Percentiles rank a stretch among this genome's conserved stretches.
These are phyloP conservation scores for Alternaria hordeiaustralica DNA, from an alignment of 2,329 filamentous ascomycete species.

Conservation along the genomic window DNA sequence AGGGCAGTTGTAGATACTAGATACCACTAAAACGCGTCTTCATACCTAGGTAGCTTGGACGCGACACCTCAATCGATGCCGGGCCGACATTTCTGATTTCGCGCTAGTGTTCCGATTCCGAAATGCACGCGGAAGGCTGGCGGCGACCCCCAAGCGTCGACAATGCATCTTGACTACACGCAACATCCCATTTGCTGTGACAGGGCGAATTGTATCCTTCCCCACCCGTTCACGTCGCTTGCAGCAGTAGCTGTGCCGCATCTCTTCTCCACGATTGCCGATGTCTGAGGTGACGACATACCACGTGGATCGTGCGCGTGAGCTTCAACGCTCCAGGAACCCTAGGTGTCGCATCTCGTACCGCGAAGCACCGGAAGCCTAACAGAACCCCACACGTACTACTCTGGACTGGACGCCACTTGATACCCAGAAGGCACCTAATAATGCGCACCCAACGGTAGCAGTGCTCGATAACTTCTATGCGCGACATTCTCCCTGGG, in stretches of 20 bases:
- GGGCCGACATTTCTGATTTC: background rate
- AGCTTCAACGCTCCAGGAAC: constrained; percentile 19
- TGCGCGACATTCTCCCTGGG: constrained; percentile 81
- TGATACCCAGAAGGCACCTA: background rate
- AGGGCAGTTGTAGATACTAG: background rate
- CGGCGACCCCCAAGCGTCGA: background rate
- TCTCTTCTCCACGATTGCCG: background rate
- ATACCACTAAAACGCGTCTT: background rate
- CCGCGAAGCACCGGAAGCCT: constrained; percentile 7
- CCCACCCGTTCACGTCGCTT: fast-evolving
- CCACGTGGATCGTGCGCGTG: constrained; percentile 44
- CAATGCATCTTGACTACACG: background rate
- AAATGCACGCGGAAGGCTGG: constrained; percentile 10
- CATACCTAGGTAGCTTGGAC: no score
- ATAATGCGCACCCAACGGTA: constrained; percentile 27
- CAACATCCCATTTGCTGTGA: background rate
- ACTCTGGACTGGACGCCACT: background rate
- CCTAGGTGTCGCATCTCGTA: constrained; percentile 15
- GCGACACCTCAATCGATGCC: background rate
- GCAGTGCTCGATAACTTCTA: constrained; percentile 45
- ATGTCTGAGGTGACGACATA: constrained; percentile 23
- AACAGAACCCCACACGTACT: background rate
- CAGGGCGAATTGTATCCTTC: background rate
- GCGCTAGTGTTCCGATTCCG: constrained; percentile 14
- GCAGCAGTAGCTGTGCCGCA: background rate